phyloP scores from a whole-genome alignment of 805 yeast species.

The Kazachstania psychrophila region DNA sequence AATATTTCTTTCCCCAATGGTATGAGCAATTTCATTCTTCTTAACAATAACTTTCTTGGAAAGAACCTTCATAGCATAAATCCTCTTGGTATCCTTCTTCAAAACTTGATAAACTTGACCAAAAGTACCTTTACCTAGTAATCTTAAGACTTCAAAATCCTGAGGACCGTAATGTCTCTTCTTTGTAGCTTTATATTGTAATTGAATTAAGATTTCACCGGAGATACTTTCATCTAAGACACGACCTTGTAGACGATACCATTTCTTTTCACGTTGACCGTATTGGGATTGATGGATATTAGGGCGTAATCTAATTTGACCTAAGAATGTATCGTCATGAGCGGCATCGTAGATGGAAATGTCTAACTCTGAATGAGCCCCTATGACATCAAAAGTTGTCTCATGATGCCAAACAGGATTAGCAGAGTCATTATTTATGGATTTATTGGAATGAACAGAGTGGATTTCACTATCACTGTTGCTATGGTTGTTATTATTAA shows the following conservation, averaged over 20 bases:
- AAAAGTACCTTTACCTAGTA: slow-evolving; percentile 93
- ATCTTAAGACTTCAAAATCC: slow-evolving; percentile 84
- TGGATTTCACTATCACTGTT: slow-evolving; percentile 6
- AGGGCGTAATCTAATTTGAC: slow-evolving; percentile 71
- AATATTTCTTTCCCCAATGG: slow-evolving; percentile 94
- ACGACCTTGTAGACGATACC: slow-evolving; percentile 70
- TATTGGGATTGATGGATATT: slow-evolving; percentile 30
- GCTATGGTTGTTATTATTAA: slow-evolving; percentile 2
- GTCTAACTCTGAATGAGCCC: slow-evolving; percentile 73
- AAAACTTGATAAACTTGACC: slow-evolving; percentile 96
- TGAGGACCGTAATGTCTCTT: slow-evolving; percentile 84
- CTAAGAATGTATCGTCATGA: slow-evolving; percentile 74
- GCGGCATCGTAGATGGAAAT: slow-evolving; percentile 86
- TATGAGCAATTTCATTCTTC: slow-evolving; percentile 96
- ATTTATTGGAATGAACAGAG: slow-evolving; percentile 7
- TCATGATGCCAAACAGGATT: slow-evolving; percentile 90
- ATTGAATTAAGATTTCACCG: slow-evolving; percentile 69
- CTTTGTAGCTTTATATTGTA: slow-evolving; percentile 60
- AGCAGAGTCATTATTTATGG: slow-evolving; percentile 7
- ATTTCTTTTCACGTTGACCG: slow-evolving; percentile 47
- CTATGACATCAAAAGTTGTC: slow-evolving; percentile 85
- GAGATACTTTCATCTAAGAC: slow-evolving; percentile 63
- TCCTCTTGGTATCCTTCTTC: slow-evolving; percentile 78
- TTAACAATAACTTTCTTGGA: slow-evolving; percentile 91
- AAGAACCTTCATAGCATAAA: slow-evolving; percentile 95